Base-by-base conservation (phyloP, 225 moss, liverwort and hornwort genomes). In the Sphagnum tenellum region DNA sequence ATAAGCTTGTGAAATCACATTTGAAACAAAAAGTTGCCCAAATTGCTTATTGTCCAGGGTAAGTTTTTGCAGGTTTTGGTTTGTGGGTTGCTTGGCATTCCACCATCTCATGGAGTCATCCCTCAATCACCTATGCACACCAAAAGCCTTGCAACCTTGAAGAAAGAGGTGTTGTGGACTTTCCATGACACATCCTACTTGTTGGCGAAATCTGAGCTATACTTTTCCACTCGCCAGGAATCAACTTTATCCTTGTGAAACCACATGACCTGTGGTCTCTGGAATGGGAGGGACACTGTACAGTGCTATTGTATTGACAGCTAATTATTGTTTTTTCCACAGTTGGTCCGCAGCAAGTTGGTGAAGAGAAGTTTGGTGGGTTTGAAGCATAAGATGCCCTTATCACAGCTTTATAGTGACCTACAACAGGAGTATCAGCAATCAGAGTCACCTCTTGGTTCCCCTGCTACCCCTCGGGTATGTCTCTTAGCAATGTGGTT, bases 111-210 rank as follows among this genome's bases (percentile, higher is more conserved):
- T 64, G 94, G 90, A 71, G 90, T 94, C 12, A 77, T 94, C 49
- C 90, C 94, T 0, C 88, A 90, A 65, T 94, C 94, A 10, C 94
- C 94, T 0, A 87, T 94, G 84, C 94, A 90, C 73, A 86, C 90
- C 0, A 82, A 82, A 77, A 79, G 84, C 63, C 79, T 94, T 4
- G 85, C 82, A 59, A 72, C 81, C 5, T 74, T 94, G 74, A 86
- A 86, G 69, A 82, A 76, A 63, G 88, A 90, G 86, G 94, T 91
- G 29, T 29, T 29, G 29, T 29, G 29, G 29, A 29, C 29, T 29
- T 29, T 29, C 29, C 29, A 29, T 29, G 29, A 29, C 29, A 29
- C 29, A 29, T 29, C 29, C 29, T 29, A 29, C 29, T 29, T 29
- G 29, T 29, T 29, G 29, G 29, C 29, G 1, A 29, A 29, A 29